Conservation (phyloP, 164 flowering plant genomes). For the Kalanchoe fedtschenkoi region DNA sequence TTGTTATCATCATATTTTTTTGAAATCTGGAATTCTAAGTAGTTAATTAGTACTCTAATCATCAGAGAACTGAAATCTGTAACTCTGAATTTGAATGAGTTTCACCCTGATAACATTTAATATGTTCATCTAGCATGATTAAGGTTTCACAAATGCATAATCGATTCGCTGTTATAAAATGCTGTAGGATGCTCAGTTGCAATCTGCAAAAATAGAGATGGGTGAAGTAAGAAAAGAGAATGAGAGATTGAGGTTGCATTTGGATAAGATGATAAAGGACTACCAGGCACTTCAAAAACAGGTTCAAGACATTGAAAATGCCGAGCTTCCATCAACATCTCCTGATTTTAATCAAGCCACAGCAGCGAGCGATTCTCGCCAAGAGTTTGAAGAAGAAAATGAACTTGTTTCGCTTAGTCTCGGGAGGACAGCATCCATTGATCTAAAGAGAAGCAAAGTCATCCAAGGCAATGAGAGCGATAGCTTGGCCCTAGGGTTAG, state of each 20-base stretch:
- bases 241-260: slow-evolving; percentile 38
- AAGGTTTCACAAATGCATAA: no score
- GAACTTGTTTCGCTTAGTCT: slow-evolving; percentile 65
- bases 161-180: no score
- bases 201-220: slow-evolving; percentile 60
- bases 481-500: background rate
- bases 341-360: background rate
- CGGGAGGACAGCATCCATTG: slow-evolving; percentile 17
- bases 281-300: slow-evolving; percentile 48
- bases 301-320: slow-evolving; percentile 21
- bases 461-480: background rate
- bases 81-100: no score
- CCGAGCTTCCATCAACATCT: background rate
- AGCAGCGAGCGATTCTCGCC: background rate
- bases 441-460: background rate
- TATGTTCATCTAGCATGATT: no score
- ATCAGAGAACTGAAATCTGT: no score
- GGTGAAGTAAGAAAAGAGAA: slow-evolving; percentile 66
- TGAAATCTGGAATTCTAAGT: no score
- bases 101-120: no score
- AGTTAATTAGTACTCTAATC: no score
- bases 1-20: no score
- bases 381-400: slow-evolving; percentile 29
- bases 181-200: slow-evolving; percentile 33
- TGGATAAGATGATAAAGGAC: slow-evolving; percentile 43